A percentile compares a stretch with the other conserved stretches of the same genome.
phyloP scores from a whole-genome alignment of 345 rosid genomes.

The Eucalyptus marginata region DNA sequence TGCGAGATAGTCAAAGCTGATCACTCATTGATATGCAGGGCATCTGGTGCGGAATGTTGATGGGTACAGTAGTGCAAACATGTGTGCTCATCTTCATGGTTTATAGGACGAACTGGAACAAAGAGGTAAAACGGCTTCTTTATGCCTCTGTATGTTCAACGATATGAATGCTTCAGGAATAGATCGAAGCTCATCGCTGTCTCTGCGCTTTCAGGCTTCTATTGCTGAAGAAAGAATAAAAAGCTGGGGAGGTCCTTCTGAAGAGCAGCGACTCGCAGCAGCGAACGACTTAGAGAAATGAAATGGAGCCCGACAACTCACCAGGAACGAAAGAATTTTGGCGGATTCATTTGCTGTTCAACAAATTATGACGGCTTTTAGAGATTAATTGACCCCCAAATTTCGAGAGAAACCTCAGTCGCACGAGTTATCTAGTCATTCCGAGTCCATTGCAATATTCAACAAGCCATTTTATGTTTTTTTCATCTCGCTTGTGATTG shows the following conservation, averaged over 20 bases:
- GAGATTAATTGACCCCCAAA: not conserved
- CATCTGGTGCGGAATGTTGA: conserved; percentile 67
- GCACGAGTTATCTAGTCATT: not conserved
- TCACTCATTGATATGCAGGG: conserved; percentile 24
- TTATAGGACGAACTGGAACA: conserved; percentile 57
- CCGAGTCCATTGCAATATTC: not conserved
- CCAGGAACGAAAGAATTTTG: not conserved
- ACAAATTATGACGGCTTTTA: not conserved
- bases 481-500: not conserved
- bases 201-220: conserved; percentile 36
- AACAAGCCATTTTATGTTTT: not conserved
- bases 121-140: conserved; percentile 23
- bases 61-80: conserved; percentile 53
- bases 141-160: not conserved
- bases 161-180: not conserved
- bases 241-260: conserved; percentile 45
- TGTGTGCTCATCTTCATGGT: conserved; percentile 41
- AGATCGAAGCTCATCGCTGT: not conserved
- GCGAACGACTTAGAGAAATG: not conserved
- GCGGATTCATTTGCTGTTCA: not conserved
- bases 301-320: not conserved
- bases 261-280: not conserved
- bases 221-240: conserved; percentile 51
- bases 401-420: not conserved
- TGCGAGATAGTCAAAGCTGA: not conserved